These are phyloP conservation scores for Fusarium stilboides DNA, from an alignment of 2,329 filamentous ascomycete species.

Conservation along the genomic window DNA sequence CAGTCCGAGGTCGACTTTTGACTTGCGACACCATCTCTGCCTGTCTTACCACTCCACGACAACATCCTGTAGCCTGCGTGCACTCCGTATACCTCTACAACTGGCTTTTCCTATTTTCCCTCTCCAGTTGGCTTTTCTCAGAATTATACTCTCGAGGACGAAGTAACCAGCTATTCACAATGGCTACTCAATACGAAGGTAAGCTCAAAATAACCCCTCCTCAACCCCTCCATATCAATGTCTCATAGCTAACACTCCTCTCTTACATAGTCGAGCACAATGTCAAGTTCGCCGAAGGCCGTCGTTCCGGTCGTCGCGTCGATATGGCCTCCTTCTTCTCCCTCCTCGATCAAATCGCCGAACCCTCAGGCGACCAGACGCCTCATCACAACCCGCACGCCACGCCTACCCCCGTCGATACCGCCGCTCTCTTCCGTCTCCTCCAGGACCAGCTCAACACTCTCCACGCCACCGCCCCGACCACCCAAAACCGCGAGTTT, in stretches of 20 bases:
- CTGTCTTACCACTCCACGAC: slow-evolving; percentile 36
- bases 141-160: background rate
- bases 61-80: slow-evolving; percentile 15
- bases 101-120: background rate
- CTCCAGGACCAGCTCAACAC: slow-evolving; percentile 72
- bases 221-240: slow-evolving; percentile 14
- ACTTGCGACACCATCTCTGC: slow-evolving; percentile 46
- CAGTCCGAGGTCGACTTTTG: slow-evolving; percentile 24
- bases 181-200: slow-evolving; percentile 74
- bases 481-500: slow-evolving; percentile 63
- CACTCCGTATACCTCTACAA: background rate
- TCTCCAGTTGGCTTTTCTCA: background rate
- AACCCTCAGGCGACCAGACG: slow-evolving; percentile 53
- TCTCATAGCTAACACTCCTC: slow-evolving; percentile 12
- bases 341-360: slow-evolving; percentile 68
- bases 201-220: slow-evolving; percentile 26
- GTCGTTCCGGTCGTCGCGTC: slow-evolving; percentile 65
- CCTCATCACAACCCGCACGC: slow-evolving; percentile 69
- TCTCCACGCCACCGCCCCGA: slow-evolving; percentile 65
- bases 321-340: slow-evolving; percentile 76
- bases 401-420: slow-evolving; percentile 72
- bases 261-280: slow-evolving; percentile 72
- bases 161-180: slow-evolving; percentile 49
- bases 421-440: slow-evolving; percentile 70
- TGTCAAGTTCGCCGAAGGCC: slow-evolving; percentile 63